Base-by-base conservation (phyloP, 176 grass and related monocot species). In the Cenchrus fungigraminus region DNA sequence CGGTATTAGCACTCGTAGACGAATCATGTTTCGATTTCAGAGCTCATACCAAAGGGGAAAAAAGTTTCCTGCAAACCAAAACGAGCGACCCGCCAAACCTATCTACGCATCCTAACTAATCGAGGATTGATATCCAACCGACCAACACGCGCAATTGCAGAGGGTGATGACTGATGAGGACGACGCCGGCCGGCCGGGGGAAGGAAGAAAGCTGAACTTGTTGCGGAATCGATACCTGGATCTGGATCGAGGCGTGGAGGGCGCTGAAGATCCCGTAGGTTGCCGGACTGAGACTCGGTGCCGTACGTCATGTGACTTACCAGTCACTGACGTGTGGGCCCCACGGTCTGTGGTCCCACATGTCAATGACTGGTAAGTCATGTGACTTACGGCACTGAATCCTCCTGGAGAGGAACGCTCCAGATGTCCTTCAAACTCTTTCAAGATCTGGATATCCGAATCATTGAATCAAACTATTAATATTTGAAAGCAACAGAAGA, bases 181-280 rank as follows among this genome's bases (percentile, higher is more conserved):
- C 25, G 25, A 16, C 17, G 42, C 60, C 17, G 25, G 25, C 25
- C 25, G 25, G 25, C 25, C 25, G 34, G 55, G 51, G n/a, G 31
- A 34, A 42, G 11, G 55, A 28, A 55, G 55, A 42, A 16, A 40
- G 0, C 2, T 22, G 55, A 43, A 12, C 17, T 6, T 60, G 74
- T 37, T 12, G 74, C 20, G 56, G 54, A 77, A 73, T 40, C 19
- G 19, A 47, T 78, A 78, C 58, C 58, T 78, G 57, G 76, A 78
- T 63, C 58, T 29, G 58, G 57, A 78, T 78, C 76, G 40, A 47
- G 58, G 42, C n/a, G 57, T 14, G 12, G 76, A 63, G n/a, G 3
- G 1, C 1, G 43, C n/a, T 9, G 42, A 6, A 63, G 57, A 62
- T 29, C 57, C 57, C 15, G 37, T 19, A 14, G 43, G 9, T 17